Evolutionary conservation across 257 asterid genomes (phyloP), one percentile per base, ranked within the genome.

Genomic region (Solanum tacnaense): DNA sequence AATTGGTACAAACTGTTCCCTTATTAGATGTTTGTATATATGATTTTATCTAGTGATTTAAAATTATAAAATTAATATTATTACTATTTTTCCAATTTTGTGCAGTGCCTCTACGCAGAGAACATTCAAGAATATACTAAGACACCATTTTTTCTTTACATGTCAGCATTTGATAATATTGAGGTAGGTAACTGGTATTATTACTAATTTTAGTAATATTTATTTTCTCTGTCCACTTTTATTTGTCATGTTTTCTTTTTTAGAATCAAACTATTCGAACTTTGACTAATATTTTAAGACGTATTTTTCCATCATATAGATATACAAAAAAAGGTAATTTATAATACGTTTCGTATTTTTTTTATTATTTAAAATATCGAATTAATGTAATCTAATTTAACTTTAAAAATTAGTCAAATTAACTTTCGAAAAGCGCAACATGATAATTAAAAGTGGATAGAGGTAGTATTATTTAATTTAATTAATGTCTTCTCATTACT

Each of bases 121-220:
- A 85, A 85, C 41, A 73, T 85, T 25, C 44, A 41, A 68, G n/a
- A 85, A 27, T 18, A 68, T 13, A 85, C 52, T 79, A 39, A 70
- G 16, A 85, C 88, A 3, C 88, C 88, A 2, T 3, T 85, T n/a
- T 85, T 68, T 32, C 21, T 85, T 38, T 20, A 29, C 68, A 84
- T 84, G 87, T 84, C 87, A 60, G 39, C 39, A 25, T 84, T 15
- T 60, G 87, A 84, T 84, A 60, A 25, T 70, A 13, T 39, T 20
- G 58, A 25, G 88, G 87, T 85, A 16, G 23, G 67, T 27, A 25
- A 65, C 3, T 65, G 36, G 20, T 23, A 36, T 39, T 11, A 84
- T 65, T 65, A 65, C 15, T 68, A 27, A 68, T 67, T n/a, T 23
- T n/a, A 62, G 16, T 9, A 62, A n/a, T 29, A 62, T 2, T 2